Evolutionary conservation across 2,329 filamentous ascomycete genomes (phyloP).

Genomic region (Colletotrichum simmondsii): DNA sequence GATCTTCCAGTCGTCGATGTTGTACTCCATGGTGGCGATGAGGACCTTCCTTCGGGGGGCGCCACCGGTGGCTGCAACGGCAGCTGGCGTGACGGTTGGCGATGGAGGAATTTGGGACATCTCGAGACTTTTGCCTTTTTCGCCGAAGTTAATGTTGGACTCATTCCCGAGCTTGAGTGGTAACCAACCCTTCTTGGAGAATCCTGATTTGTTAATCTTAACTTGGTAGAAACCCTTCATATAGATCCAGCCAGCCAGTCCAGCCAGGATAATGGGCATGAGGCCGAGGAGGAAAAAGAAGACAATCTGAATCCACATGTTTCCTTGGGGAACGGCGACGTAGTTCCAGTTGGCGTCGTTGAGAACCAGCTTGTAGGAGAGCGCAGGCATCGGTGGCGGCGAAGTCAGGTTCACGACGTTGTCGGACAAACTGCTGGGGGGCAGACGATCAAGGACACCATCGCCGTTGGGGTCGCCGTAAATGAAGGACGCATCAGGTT

Average conservation of each 20-base stretch:
- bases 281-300: constrained; percentile 64
- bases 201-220: constrained; percentile 64
- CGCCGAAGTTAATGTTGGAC: constrained; percentile 46
- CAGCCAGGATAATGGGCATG: constrained; percentile 61
- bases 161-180: constrained; percentile 42
- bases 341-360: constrained; percentile 66
- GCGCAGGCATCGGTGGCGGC: constrained; percentile 60
- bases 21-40: constrained; percentile 78
- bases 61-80: constrained; percentile 34
- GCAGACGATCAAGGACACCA: constrained; percentile 69
- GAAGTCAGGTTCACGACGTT: constrained; percentile 69
- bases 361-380: constrained; percentile 64
- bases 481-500: constrained; percentile 68
- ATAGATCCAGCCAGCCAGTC: constrained; percentile 63
- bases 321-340: constrained; percentile 62
- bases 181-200: constrained; percentile 39
- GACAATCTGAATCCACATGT: constrained; percentile 60
- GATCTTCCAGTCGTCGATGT: constrained; percentile 76
- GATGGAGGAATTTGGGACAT: constrained; percentile 34
- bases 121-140: constrained; percentile 38
- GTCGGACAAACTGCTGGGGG: constrained; percentile 66
- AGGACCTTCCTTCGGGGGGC: constrained; percentile 64
- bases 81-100: constrained; percentile 23
- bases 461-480: constrained; percentile 73
- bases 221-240: constrained; percentile 62